Evolutionary conservation across 441 rosid species (phyloP).

Genomic region (Bruguiera hainesii): DNA sequence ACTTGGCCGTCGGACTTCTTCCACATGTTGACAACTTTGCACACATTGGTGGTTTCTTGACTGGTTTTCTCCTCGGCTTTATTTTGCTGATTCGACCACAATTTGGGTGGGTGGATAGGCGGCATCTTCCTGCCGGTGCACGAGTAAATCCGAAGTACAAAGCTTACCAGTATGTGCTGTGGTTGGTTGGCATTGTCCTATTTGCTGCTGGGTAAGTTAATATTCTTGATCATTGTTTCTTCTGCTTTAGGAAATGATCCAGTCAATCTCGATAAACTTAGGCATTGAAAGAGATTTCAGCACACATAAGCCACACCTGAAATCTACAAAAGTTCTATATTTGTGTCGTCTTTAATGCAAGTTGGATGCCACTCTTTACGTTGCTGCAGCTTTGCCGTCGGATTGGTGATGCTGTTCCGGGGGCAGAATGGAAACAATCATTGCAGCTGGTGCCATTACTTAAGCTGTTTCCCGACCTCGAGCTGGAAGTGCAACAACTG

Average conservation of each 20-base stretch:
- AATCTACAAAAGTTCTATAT: background rate
- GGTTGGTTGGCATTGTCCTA: constrained; percentile 38
- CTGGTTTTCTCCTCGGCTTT: constrained; percentile 84
- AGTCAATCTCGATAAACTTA: too few species aligned
- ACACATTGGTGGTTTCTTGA: constrained; percentile 83
- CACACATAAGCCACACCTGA: too few species aligned
- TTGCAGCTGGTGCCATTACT: constrained; percentile 85
- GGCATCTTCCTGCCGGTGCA: constrained; percentile 42
- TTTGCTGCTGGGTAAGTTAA: constrained; percentile 58
- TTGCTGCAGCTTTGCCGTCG: constrained; percentile 44
- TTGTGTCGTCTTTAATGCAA: background rate
- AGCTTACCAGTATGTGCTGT: constrained; percentile 58
- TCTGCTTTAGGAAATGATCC: too few species aligned
- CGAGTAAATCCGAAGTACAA: constrained; percentile 56
- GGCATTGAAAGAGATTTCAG: too few species aligned
- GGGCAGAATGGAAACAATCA: constrained; percentile 63
- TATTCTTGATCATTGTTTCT: background rate
- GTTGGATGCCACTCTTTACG: too few species aligned
- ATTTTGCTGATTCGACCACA: constrained; percentile 72
- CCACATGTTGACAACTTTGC: constrained; percentile 95
- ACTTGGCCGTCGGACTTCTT: constrained; percentile 79
- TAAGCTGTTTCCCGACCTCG: constrained; percentile 69
- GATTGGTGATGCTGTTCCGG: constrained; percentile 64
- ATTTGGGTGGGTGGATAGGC: constrained; percentile 52
- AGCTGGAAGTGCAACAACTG: constrained; percentile 71